Evolutionary conservation across 169 alveolate species (phyloP), one percentile per base, ranked within the genome.

Genomic region (Cryptosporidium sp.): DNA sequence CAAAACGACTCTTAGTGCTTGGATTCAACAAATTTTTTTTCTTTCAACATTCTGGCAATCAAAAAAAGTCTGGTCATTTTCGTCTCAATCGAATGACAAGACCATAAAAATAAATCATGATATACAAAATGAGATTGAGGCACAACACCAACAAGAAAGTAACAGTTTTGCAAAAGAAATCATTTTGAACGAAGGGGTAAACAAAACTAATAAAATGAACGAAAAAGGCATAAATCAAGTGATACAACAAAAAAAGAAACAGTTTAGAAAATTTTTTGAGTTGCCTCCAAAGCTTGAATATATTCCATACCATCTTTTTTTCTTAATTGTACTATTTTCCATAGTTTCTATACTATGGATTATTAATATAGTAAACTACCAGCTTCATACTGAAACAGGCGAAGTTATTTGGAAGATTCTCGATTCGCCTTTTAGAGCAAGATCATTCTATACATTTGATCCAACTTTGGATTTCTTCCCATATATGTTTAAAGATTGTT

Each of bases 41-140:
- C 89, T 80, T 26, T 80, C 89, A 35, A 80, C 89, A 42, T 80
- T 80, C 35, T 80, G 89, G 89, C 80, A 61, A 26, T 58, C 89
- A 6, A 80, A 62, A 7, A 65, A 80, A 62, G 6, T 53, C 39
- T 31, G 48, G 21, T 65, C 42, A 21, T 80, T 65, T 56, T 73
- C 86, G 1, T 35, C 39, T 39, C 62, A 23, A 21, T 31, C 52
- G 2, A 58, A 31, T n/a, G 68, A 53, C 2, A 56, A 29, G 37
- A 21, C 5, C 21, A 53, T 26, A 2, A 73, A 73, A 60, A 60
- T 14, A 18, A 8, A 61, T 6, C 86, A 33, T 0, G 86, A 73
- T 26, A 37, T 61, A 37, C 86, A 73, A 23, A 56, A 73, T 60
- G 70, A 73, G 37, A 73, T 53, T 16, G 86, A 53, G 33, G 68